phyloP scores from a whole-genome alignment of 345 rosid genomes.

The Orychophragmus violaceus region DNA sequence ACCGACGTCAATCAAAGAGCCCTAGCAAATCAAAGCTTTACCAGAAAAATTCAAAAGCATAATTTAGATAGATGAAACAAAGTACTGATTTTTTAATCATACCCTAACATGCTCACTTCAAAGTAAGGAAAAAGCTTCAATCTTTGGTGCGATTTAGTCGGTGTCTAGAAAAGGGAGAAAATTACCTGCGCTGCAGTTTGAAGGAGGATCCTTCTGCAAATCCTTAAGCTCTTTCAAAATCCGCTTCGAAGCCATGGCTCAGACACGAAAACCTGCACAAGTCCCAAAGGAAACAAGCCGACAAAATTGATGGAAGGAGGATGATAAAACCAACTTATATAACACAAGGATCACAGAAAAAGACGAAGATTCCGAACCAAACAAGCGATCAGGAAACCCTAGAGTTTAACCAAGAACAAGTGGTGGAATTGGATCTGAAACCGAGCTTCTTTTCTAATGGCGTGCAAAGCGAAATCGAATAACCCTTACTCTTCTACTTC shows the following conservation, averaged over 20 bases:
- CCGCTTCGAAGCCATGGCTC: conserved; percentile 40
- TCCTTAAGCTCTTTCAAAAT: conserved; percentile 36
- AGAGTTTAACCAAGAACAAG: background rate
- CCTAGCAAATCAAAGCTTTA: background rate
- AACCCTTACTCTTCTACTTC: background rate
- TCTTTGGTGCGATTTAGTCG: background rate
- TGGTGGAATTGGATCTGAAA: conserved; percentile 2
- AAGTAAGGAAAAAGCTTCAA: background rate
- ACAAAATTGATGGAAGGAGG: background rate
- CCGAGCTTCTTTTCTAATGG: background rate
- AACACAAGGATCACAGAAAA: background rate
- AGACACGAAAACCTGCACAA: background rate
- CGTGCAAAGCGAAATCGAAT: background rate
- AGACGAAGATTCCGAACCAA: background rate
- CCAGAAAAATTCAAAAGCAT: background rate
- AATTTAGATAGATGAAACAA: background rate
- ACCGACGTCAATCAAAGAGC: background rate
- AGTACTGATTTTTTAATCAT: background rate
- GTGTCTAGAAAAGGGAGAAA: background rate
- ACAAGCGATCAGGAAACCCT: conserved; percentile 15
- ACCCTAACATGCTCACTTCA: background rate
- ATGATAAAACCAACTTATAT: background rate
- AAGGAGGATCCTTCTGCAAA: conserved; percentile 49
- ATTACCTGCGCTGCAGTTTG: conserved; percentile 49
- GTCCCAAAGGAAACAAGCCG: background rate